phyloP scores from a whole-genome alignment of 1,139 yeast genomes.

The Hyphopichia fennica region DNA sequence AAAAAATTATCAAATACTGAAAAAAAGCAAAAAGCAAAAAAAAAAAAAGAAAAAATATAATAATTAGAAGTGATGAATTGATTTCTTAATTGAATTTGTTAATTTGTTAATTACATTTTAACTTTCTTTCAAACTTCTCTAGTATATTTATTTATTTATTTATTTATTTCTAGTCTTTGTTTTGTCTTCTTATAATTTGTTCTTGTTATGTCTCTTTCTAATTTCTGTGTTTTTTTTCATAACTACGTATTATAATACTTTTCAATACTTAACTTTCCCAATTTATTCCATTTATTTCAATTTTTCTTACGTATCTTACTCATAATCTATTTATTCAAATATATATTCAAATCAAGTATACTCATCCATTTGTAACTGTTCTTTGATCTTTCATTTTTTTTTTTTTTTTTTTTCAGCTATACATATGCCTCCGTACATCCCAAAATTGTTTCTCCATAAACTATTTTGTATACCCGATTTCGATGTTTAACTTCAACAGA shows the following conservation, averaged over 20 bases:
- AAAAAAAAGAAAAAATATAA: too few relatives aligned
- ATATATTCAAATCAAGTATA: not conserved
- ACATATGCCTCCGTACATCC: not conserved
- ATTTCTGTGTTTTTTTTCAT: too few relatives aligned
- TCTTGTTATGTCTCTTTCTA: too few relatives aligned
- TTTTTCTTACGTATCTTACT: not conserved
- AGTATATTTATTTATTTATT: not conserved
- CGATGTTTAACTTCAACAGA: too few relatives aligned
- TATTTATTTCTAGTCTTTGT: not conserved
- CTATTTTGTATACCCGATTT: too few relatives aligned
- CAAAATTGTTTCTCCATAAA: not conserved
- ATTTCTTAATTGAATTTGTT: not conserved
- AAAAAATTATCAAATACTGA: too few relatives aligned
- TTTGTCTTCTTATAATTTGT: not conserved
- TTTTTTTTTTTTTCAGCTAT: not conserved
- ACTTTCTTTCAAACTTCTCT: not conserved
- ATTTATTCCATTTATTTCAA: too few relatives aligned
- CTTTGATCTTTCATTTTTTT: too few relatives aligned
- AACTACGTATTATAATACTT: too few relatives aligned
- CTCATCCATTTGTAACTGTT: not conserved
- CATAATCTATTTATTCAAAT: constrained; percentile 1
- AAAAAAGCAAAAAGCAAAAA: too few relatives aligned
- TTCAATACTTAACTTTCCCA: not conserved
- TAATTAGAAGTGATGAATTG: too few relatives aligned
- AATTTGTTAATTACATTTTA: not conserved